phyloP scores from a whole-genome alignment of 2,329 filamentous ascomycete genomes.

The Pseudogymnoascus pannorum region DNA sequence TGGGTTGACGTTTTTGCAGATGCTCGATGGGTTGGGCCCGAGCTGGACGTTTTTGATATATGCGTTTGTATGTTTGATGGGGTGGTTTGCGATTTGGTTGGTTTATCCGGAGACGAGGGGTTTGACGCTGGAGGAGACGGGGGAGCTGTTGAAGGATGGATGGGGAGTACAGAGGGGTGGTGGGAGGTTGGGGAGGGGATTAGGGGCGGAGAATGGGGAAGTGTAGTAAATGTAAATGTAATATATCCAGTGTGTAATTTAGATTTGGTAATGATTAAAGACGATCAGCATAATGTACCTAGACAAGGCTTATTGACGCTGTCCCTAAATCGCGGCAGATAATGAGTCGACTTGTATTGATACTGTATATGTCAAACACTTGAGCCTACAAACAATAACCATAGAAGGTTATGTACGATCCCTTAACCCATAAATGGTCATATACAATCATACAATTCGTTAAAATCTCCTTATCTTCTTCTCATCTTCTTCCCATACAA shows the following conservation, averaged over 20 bases:
- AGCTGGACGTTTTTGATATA: constrained; percentile 78
- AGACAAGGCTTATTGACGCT: no score
- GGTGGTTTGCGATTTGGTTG: constrained; percentile 61
- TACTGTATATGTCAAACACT: background rate
- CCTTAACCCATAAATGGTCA: background rate
- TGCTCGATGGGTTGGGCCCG: constrained; percentile 72
- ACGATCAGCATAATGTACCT: no score
- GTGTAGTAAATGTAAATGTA: background rate
- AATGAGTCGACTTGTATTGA: background rate
- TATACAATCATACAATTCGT: background rate
- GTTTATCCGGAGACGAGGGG: constrained; percentile 87
- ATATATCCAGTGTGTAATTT: background rate
- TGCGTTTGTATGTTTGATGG: constrained; percentile 58
- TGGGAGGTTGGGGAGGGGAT: background rate
- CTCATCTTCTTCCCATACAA: background rate
- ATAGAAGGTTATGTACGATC: background rate
- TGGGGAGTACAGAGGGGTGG: constrained; percentile 53
- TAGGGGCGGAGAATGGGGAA: background rate
- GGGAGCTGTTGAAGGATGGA: constrained; percentile 59
- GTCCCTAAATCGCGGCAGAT: no score
- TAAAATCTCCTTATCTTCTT: background rate
- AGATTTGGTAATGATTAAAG: background rate
- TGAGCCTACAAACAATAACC: background rate
- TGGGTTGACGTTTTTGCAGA: constrained; percentile 77
- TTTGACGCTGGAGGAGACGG: constrained; percentile 72